phyloP scores from a whole-genome alignment of 2,329 filamentous ascomycete species.

The Xylariaceae sp. region DNA sequence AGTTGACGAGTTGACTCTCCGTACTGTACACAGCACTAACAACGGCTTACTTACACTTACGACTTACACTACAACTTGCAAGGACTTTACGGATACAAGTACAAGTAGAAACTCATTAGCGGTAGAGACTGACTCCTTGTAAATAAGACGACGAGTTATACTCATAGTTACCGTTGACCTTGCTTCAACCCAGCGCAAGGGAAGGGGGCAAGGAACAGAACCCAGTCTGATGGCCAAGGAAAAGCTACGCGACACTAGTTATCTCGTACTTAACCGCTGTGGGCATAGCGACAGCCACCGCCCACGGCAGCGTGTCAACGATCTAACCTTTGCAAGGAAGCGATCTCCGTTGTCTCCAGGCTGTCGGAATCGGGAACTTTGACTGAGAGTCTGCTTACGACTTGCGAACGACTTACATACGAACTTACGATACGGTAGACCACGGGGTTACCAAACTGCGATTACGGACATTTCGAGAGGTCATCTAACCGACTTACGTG shows the following conservation, averaged over 20 bases:
- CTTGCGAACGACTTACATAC: too few species aligned
- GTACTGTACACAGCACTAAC: not conserved
- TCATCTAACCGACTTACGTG: not conserved
- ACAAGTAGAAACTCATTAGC: not conserved
- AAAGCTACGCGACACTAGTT: not conserved
- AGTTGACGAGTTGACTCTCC: not conserved
- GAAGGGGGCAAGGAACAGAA: not conserved
- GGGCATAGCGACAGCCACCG: conserved; percentile 4
- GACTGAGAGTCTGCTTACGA: not conserved
- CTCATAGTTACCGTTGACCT: not conserved
- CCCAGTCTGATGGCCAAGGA: not conserved
- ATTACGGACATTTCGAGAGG: not conserved
- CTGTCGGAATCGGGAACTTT: conserved; percentile 17
- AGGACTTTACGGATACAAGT: not conserved
- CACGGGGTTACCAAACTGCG: not conserved
- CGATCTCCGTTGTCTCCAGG: conserved; percentile 20
- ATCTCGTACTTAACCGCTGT: not conserved
- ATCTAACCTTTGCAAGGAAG: conserved; percentile 5
- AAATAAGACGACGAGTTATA: not conserved
- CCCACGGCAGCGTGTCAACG: conserved; percentile 2
- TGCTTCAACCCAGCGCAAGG: not conserved
- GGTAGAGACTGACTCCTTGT: too few species aligned
- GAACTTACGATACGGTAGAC: too few species aligned
- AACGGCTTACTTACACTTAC: not conserved
- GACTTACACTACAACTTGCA: not conserved